Conservation (phyloP, 2,329 filamentous ascomycete genomes). For the Hirsutella rhossiliensis region DNA sequence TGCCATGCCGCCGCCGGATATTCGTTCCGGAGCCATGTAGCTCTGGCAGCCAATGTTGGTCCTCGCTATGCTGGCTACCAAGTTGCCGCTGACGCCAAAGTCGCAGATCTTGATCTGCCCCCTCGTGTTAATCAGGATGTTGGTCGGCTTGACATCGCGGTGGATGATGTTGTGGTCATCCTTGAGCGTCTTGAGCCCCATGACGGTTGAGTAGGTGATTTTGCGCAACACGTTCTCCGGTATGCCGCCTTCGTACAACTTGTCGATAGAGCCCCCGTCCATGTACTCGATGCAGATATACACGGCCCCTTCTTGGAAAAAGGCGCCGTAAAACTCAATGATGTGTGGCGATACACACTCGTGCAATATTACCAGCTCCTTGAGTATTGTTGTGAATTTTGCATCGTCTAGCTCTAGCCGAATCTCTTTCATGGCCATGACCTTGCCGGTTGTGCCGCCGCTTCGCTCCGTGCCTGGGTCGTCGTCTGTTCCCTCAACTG, state of each 20-base stretch:
- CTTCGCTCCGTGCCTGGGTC: constrained; percentile 16
- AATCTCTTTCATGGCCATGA: constrained; percentile 99
- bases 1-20: constrained; percentile 73
- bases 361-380: constrained; percentile 93
- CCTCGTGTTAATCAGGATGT: constrained; percentile 80
- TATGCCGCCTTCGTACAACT: constrained; percentile 81
- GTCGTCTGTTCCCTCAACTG: constrained; percentile 14
- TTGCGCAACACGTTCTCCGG: constrained; percentile 82
- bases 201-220: constrained; percentile 79
- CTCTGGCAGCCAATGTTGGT: constrained; percentile 99
- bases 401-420: constrained; percentile 89
- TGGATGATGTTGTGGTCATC: constrained; percentile 99
- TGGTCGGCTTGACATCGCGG: constrained; percentile 97
- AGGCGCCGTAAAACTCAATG: constrained; percentile 97
- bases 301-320: constrained; percentile 96
- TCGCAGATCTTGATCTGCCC: constrained; percentile 98
- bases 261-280: constrained; percentile 97
- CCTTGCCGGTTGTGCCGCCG: constrained; percentile 51
- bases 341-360: constrained; percentile 93
- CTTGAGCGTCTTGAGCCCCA: constrained; percentile 86
- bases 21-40: constrained; percentile 97
- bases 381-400: constrained; percentile 94
- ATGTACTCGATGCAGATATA: constrained; percentile 99
- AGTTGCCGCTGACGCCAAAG: constrained; percentile 91
- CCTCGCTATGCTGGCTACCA: constrained; percentile 94